phyloP scores from a whole-genome alignment of 139 green algal genomes.

The Helicosporidium sp. region DNA sequence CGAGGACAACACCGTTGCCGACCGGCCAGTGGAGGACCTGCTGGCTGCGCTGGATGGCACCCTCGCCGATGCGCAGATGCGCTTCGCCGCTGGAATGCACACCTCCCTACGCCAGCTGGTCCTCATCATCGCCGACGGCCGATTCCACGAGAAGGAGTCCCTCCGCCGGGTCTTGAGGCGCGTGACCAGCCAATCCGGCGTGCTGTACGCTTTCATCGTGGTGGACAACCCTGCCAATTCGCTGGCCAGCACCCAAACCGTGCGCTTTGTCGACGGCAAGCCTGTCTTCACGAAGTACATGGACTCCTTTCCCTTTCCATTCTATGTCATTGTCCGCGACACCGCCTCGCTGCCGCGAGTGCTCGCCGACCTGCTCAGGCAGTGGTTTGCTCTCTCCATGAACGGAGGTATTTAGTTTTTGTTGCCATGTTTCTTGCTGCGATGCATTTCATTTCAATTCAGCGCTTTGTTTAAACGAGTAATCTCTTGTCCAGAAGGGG shows the following conservation, averaged over 20 bases:
- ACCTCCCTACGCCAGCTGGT: slow-evolving; percentile 72
- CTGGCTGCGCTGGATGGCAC: slow-evolving; percentile 46
- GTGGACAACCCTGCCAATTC: slow-evolving; percentile 50
- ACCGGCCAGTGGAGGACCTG: slow-evolving; percentile 73
- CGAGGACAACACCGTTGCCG: slow-evolving; percentile 86
- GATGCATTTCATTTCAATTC: no score
- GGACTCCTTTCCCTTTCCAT: slow-evolving; percentile 93
- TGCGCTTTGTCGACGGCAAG: slow-evolving; percentile 68
- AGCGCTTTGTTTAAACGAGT: no score
- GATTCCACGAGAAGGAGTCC: slow-evolving; percentile 90
- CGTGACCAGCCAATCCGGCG: slow-evolving; percentile 32
- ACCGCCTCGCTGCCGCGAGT: no score
- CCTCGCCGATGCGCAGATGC: slow-evolving; percentile 37
- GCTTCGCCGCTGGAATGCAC: not conserved
- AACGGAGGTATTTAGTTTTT: no score
- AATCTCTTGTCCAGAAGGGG: no score
- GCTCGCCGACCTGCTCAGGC: no score
- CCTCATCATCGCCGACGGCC: slow-evolving; percentile 86
- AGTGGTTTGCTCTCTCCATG: no score
- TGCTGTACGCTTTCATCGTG: slow-evolving; percentile 79
- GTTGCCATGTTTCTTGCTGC: no score
- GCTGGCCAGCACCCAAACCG: slow-evolving; percentile 52
- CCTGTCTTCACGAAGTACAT: slow-evolving; percentile 84
- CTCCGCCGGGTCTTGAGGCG: slow-evolving; percentile 44
- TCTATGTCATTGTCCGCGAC: slow-evolving; percentile 85